Evolutionary conservation across 148 eudicot species (phyloP).

Genomic region (Rhododendron griersonianum): DNA sequence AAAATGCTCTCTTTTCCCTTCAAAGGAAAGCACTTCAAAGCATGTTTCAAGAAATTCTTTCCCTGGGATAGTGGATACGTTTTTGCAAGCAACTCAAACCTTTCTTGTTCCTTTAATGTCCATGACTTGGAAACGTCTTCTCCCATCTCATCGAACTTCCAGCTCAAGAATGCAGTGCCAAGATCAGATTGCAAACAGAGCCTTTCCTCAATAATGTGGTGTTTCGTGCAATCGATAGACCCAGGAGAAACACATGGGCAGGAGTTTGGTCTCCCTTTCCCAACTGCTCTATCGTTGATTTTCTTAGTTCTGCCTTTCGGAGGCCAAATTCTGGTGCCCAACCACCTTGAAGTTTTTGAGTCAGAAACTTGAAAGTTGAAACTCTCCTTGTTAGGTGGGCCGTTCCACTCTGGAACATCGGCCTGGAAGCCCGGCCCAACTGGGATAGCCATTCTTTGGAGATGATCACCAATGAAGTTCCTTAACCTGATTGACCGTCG

Average conservation of each 20-base stretch:
- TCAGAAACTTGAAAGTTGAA: neutral
- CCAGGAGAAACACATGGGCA: slow-evolving; percentile 33
- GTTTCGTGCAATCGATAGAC: slow-evolving; percentile 23
- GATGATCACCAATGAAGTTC: slow-evolving; percentile 26
- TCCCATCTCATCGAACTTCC: slow-evolving; percentile 47
- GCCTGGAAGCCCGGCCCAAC: slow-evolving; percentile 46
- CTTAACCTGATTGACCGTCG: slow-evolving; percentile 20
- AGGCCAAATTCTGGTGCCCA: slow-evolving; percentile 40
- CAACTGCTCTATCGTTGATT: slow-evolving; percentile 11
- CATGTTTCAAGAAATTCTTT: no score
- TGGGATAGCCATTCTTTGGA: slow-evolving; percentile 21
- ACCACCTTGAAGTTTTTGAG: slow-evolving; percentile 29
- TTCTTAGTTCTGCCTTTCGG: neutral
- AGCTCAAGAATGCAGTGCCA: slow-evolving; percentile 28
- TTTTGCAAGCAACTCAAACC: slow-evolving; percentile 19
- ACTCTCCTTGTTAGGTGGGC: slow-evolving; percentile 11
- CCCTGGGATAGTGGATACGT: neutral
- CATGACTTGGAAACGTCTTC: slow-evolving; percentile 30
- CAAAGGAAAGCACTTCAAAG: no score
- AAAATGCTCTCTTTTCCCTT: slow-evolving; percentile 20
- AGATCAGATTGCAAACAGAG: slow-evolving; percentile 25
- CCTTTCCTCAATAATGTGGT: slow-evolving; percentile 27
- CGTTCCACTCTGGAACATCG: slow-evolving; percentile 32
- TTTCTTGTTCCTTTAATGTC: slow-evolving; percentile 25
- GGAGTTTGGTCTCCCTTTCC: slow-evolving; percentile 32